Percentiles rank a stretch among this genome's conserved stretches.
Conservation (phyloP, 2,329 filamentous ascomycete species). For the Aspergillus tanneri region DNA sequence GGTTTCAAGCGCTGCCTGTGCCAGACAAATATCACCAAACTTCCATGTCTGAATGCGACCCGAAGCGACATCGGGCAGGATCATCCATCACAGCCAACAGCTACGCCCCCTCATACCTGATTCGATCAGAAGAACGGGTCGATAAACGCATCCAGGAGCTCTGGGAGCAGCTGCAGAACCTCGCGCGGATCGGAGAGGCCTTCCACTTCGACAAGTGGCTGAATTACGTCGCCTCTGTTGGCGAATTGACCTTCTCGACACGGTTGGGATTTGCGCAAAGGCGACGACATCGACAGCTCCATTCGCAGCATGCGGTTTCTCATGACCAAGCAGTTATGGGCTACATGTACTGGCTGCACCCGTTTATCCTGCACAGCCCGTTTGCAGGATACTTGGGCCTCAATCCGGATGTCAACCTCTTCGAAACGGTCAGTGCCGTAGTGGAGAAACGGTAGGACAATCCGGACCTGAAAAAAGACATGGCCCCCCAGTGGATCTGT, state of each 20-base stretch:
- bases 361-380: constrained; percentile 39
- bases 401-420: constrained; percentile 39
- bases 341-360: constrained; percentile 37
- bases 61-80: constrained; percentile 35
- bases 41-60: constrained; percentile 42
- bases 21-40: constrained; percentile 45
- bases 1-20: constrained; percentile 39
- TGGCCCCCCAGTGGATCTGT: constrained; percentile 40
- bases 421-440: constrained; percentile 36
- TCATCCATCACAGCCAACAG: constrained; percentile 32
- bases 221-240: constrained; percentile 41
- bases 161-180: constrained; percentile 25
- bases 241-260: constrained; percentile 39
- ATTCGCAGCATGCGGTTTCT: constrained; percentile 36
- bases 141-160: constrained; percentile 33
- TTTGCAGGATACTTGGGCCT: constrained; percentile 38
- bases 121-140: constrained; percentile 29
- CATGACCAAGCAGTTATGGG: constrained; percentile 34
- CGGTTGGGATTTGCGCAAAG: constrained; percentile 35
- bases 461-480: constrained; percentile 33
- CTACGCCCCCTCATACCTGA: constrained; percentile 34
- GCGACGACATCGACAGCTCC: constrained; percentile 37
- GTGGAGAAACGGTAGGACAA: constrained; percentile 36
- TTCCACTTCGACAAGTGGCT: constrained; percentile 45
- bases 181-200: constrained; percentile 20